phyloP scores from a whole-genome alignment of 306 rosid genomes.

The Quillaja saponaria region DNA sequence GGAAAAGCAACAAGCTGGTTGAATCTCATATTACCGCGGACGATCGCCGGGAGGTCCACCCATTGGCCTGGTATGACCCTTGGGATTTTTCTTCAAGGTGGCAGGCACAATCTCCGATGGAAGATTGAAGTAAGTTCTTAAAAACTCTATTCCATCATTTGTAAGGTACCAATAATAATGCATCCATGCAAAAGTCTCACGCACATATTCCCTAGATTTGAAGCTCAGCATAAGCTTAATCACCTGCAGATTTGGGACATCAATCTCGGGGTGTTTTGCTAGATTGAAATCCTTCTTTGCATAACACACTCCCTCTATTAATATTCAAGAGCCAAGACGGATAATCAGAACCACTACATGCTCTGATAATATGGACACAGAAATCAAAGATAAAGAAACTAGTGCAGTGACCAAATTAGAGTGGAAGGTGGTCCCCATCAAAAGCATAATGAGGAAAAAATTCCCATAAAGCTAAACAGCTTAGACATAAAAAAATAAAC shows the following conservation, averaged over 20 bases:
- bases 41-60: slow-evolving; percentile 85
- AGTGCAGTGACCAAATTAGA: too few relatives aligned
- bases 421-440: too few relatives aligned
- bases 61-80: slow-evolving; percentile 68
- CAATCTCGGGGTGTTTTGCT: slow-evolving; percentile 87
- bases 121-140: slow-evolving; percentile 83
- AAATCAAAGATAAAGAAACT: too few relatives aligned
- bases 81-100: slow-evolving; percentile 76
- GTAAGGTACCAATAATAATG: slow-evolving; percentile 90
- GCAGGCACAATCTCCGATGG: slow-evolving; percentile 95
- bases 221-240: slow-evolving; percentile 95
- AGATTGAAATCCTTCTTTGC: slow-evolving; percentile 81
- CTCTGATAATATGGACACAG: too few relatives aligned
- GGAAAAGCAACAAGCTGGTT: background rate
- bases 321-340: background rate
- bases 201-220: slow-evolving; percentile 83
- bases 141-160: slow-evolving; percentile 84
- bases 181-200: slow-evolving; percentile 94
- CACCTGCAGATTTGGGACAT: slow-evolving; percentile 88
- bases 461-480: too few relatives aligned
- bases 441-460: too few relatives aligned
- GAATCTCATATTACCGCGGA: slow-evolving; percentile 52
- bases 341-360: background rate
- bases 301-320: slow-evolving; percentile 65
- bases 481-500: too few relatives aligned